These are phyloP conservation scores for Lichenothelia convexa DNA, from an alignment of 495 filamentous ascomycete genomes.

Conservation along the genomic window DNA sequence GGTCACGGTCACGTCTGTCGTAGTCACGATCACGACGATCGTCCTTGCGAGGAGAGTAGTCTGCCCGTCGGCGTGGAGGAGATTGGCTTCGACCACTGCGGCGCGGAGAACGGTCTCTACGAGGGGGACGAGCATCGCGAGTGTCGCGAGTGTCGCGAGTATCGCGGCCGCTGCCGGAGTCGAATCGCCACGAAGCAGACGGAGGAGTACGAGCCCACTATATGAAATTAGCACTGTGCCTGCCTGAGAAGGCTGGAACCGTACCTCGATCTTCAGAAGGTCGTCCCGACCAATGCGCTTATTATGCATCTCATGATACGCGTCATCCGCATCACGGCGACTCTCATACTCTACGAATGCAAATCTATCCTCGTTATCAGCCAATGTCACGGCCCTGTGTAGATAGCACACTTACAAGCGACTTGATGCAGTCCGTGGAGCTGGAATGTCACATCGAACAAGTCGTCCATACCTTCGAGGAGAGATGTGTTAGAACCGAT, in stretches of 20 bases:
- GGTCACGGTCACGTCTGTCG: conserved; percentile 39
- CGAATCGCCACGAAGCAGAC: conserved; percentile 96
- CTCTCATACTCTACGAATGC: conserved; percentile 99
- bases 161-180: conserved; percentile 31
- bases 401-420: conserved; percentile 57
- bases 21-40: conserved; percentile 67
- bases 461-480: conserved; percentile 78
- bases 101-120: conserved; percentile 51
- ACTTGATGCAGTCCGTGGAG: conserved; percentile 77
- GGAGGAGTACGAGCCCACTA: conserved; percentile 98
- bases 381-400: conserved; percentile 4
- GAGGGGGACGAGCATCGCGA: conserved; percentile 40
- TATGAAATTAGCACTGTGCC: conserved; percentile 7
- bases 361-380: conserved; percentile 42
- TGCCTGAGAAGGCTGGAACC: conserved; percentile 9
- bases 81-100: conserved; percentile 53
- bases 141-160: conserved; percentile 46
- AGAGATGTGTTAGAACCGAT: conserved; percentile 12
- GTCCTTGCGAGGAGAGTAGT: conserved; percentile 81
- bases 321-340: conserved; percentile 96
- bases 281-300: conserved; percentile 96
- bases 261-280: conserved; percentile 90
- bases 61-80: conserved; percentile 60
- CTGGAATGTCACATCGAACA: conserved; percentile 96
- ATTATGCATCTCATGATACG: conserved; percentile 99